Conservation (phyloP, 2,329 filamentous ascomycete species). For the Davidsoniella neocaledoniae region DNA sequence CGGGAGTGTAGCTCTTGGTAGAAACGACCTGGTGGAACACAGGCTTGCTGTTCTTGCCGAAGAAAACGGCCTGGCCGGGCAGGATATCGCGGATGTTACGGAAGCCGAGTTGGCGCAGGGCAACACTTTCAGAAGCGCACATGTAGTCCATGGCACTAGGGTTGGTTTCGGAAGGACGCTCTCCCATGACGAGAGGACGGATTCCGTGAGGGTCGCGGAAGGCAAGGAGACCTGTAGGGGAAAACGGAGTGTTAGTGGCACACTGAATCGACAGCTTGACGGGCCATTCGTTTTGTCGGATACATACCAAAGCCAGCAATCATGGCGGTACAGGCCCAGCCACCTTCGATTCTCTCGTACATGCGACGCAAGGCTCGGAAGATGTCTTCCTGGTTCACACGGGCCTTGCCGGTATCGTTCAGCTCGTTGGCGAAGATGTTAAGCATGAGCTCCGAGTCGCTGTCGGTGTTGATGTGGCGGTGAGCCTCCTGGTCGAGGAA, state of each 20-base stretch:
- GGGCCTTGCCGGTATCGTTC: conserved; percentile 63
- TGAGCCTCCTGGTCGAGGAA: conserved; percentile 65
- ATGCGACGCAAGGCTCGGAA: conserved; percentile 56
- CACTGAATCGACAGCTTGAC: conserved; percentile 21
- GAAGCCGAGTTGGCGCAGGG: conserved; percentile 68
- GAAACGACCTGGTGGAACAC: conserved; percentile 60
- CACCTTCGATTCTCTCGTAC: conserved; percentile 57
- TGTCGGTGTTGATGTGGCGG: conserved; percentile 80
- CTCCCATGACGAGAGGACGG: conserved; percentile 65
- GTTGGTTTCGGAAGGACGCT: conserved; percentile 46
- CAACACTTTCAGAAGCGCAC: conserved; percentile 79
- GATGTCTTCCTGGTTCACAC: conserved; percentile 62
- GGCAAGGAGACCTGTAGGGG: neutral
- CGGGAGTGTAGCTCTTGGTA: conserved; percentile 56
- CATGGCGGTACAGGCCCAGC: conserved; percentile 69
- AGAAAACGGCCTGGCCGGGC: conserved; percentile 73
- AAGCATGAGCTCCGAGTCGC: conserved; percentile 68
- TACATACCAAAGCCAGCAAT: conserved; percentile 53
- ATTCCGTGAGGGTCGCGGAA: conserved; percentile 41
- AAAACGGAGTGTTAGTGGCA: conserved; percentile 20
- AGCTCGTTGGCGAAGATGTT: conserved; percentile 78
- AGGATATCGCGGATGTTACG: conserved; percentile 57
- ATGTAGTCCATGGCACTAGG: conserved; percentile 64
- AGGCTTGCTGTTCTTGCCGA: conserved; percentile 59
- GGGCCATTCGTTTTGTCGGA: neutral